Conservation (phyloP, 768 basidiomycete genomes). For the Suillus subluteus region DNA sequence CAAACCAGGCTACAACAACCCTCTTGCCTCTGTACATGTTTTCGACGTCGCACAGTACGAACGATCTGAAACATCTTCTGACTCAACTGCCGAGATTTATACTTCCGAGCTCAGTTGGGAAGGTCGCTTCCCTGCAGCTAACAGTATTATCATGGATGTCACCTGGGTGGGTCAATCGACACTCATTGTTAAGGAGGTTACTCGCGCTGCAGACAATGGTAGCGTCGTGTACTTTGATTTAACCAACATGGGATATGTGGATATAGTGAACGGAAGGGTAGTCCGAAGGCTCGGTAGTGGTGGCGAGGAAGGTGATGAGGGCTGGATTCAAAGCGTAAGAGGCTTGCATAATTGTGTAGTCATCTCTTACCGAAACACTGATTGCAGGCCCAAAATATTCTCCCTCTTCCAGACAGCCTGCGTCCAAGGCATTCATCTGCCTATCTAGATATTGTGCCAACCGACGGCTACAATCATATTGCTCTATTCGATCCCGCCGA, state of each 20-base stretch:
- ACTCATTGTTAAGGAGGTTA: constrained; percentile 85
- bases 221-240: constrained; percentile 79
- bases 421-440: constrained; percentile 52
- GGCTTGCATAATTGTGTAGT: not conserved
- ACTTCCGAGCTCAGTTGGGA: constrained; percentile 71
- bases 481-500: constrained; percentile 86
- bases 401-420: constrained; percentile 53
- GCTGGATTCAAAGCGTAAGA: constrained; percentile 91
- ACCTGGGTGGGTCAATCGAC: constrained; percentile 81
- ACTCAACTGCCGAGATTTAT: constrained; percentile 41
- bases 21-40: constrained; percentile 79
- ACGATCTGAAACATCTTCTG: constrained; percentile 29
- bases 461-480: constrained; percentile 89
- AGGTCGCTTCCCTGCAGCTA: constrained; percentile 52
- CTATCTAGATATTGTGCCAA: constrained; percentile 91
- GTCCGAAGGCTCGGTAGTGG: constrained; percentile 79
- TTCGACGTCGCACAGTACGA: constrained; percentile 72
- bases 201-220: constrained; percentile 80
- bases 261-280: constrained; percentile 49
- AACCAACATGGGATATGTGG: constrained; percentile 27
- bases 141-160: constrained; percentile 81
- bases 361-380: constrained; percentile 2
- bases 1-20: constrained; percentile 90
- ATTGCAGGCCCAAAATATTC: constrained; percentile 63
- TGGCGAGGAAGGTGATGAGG: constrained; percentile 88